phyloP scores from a whole-genome alignment of 768 basidiomycete species.

The Boletus subparvulus region DNA sequence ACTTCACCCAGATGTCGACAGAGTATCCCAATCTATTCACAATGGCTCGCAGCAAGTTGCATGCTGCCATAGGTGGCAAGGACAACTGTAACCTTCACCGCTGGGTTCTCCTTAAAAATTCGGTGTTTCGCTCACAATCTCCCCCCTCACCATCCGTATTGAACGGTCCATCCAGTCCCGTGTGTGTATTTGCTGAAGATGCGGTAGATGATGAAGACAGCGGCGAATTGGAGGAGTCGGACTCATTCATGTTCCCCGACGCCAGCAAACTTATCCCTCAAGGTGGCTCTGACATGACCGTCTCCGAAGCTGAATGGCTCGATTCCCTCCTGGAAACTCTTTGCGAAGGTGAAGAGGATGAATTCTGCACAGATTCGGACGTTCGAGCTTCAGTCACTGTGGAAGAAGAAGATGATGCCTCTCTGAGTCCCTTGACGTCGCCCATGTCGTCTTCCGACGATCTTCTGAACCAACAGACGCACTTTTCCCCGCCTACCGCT shows the following conservation, averaged over 20 bases:
- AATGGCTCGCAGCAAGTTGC: conserved; percentile 74
- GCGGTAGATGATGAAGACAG: conserved; percentile 51
- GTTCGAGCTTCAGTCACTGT: conserved; percentile 45
- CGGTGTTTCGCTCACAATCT: conserved; percentile 57
- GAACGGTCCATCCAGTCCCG: conserved; percentile 18
- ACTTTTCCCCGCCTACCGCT: conserved; percentile 47
- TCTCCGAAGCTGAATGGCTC: conserved; percentile 78
- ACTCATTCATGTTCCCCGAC: conserved; percentile 82
- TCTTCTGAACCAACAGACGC: conserved; percentile 53
- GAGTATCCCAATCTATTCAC: conserved; percentile 51
- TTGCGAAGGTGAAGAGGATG: conserved; percentile 69
- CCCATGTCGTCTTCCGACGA: conserved; percentile 81
- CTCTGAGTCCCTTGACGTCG: conserved; percentile 62
- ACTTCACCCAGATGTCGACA: conserved; percentile 44
- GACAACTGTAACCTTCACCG: conserved; percentile 78
- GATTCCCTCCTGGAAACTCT: conserved; percentile 77
- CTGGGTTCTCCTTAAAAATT: conserved; percentile 89
- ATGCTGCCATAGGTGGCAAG: conserved; percentile 56
- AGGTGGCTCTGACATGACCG: conserved; percentile 33
- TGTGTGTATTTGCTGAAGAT: conserved; percentile 37
- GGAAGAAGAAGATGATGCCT: conserved; percentile 58
- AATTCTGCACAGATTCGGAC: conserved; percentile 47
- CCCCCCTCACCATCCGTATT: conserved; percentile 33
- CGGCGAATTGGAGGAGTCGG: conserved; percentile 42
- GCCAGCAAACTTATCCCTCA: conserved; percentile 53